These are phyloP conservation scores for Boletus barrowsii DNA, from an alignment of 768 basidiomycete genomes.

Conservation along the genomic window DNA sequence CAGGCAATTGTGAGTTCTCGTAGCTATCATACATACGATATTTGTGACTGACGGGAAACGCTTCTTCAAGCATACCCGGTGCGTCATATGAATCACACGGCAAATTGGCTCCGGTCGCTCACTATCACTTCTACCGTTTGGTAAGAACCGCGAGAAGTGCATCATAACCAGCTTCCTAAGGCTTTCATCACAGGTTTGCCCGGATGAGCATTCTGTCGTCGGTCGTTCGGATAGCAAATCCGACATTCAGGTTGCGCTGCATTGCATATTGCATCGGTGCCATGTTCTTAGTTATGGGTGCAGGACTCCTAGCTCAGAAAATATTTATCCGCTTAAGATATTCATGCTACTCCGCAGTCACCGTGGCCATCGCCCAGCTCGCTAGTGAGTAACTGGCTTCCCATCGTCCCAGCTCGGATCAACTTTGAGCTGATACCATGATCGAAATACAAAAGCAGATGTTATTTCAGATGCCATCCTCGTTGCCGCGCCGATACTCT, in stretches of 20 bases:
- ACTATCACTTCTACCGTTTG: conserved; percentile 19
- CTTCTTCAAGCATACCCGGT: background rate
- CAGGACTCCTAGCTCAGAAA: conserved; percentile 19
- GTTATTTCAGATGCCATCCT: conserved; percentile 22
- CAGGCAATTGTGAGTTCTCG: conserved; percentile 8
- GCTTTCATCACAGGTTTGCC: conserved; percentile 16
- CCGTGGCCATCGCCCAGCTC: conserved; percentile 22
- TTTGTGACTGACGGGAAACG: background rate
- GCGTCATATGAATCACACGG: background rate
- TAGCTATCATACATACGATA: background rate
- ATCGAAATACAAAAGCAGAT: conserved; percentile 17
- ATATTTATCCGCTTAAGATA: conserved; percentile 7
- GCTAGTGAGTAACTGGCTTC: conserved; percentile 15
- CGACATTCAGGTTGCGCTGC: conserved; percentile 7
- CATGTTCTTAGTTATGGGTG: conserved; percentile 17
- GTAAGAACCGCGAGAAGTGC: conserved; percentile 8
- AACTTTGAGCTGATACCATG: background rate
- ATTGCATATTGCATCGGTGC: conserved; percentile 15
- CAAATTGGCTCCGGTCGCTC: conserved; percentile 20
- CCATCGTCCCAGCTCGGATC: too few relatives aligned
- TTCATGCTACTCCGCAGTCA: background rate
- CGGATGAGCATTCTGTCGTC: conserved; percentile 31
- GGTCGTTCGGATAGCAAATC: conserved; percentile 20
- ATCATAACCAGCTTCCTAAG: background rate
- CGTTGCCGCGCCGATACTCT: conserved; percentile 12